Conservation (phyloP, 2,329 filamentous ascomycete species). For the Sporothrix pseudoabietina region DNA sequence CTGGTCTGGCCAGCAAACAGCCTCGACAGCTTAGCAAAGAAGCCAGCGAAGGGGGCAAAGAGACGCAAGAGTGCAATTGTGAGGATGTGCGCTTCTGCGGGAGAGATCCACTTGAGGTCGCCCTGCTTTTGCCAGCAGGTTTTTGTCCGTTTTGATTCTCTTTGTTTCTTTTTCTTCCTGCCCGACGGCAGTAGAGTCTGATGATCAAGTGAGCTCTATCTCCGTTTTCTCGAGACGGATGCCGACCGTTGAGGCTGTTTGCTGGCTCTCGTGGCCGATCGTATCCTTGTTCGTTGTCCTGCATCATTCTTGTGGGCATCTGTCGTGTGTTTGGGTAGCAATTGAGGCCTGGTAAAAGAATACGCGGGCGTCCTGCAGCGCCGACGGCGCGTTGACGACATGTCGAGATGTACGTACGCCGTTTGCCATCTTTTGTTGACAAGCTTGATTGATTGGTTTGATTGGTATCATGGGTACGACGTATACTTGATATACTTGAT, state of each 20-base stretch:
- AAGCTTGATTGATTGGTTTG: neutral
- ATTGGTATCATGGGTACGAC: no score
- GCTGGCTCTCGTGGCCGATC: neutral
- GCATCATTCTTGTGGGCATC: neutral
- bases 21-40: neutral
- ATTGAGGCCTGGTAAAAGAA: neutral
- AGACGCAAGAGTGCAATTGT: neutral
- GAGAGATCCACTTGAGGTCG: conserved; percentile 12
- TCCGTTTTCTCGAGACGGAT: conserved; percentile 11
- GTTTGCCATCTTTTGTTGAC: neutral
- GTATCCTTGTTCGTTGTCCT: conserved; percentile 6
- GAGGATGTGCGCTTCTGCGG: conserved; percentile 1
- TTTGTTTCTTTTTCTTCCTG: neutral
- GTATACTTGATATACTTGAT: neutral
- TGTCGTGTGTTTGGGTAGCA: neutral
- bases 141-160: neutral
- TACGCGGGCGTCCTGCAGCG: neutral
- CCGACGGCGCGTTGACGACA: neutral
- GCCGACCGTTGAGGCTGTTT: neutral
- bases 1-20: conserved; percentile 11
- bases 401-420: neutral
- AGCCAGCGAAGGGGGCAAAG: neutral
- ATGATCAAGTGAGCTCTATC: neutral
- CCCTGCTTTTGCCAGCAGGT: neutral
- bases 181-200: neutral